Evolutionary conservation across 352 stramenopile species (phyloP), one percentile per base, ranked within the genome.

Genomic region (Phytophthora ohioensis): DNA sequence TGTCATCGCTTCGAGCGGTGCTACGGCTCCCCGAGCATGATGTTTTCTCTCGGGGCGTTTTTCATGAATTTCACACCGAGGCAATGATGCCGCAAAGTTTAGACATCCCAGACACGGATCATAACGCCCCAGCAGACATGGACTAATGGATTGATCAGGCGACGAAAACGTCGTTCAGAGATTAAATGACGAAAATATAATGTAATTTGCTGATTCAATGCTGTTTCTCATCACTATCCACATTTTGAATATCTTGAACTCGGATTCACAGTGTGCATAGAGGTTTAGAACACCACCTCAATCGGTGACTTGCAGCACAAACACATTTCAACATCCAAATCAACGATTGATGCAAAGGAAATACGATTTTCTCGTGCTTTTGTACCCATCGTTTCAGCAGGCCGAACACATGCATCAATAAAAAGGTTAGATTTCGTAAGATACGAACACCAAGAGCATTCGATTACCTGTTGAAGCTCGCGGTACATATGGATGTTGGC

Each of bases 281-380:
- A 67, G 30, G n/a, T 45, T 52, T 13, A 58, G 27, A 55, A 46
- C n/a, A 2, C 41, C 48, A 3, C 43, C 10, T 1, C 39, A 32
- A 12, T 17, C 27, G 38, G 17, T 21, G 41, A 15, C 6, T 56
- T 46, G 30, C 13, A 57, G 17, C 57, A 64, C 2, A 27, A 56
- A 8, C 21, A 47, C 42, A 69, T 69, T 9, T 52, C 41, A 5
- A 57, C 56, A 27, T 72, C 64, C 38, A 72, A 41, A 13, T 35
- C 56, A 41, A 27, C 10, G 30, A 21, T 4, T 38, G 60, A 32
- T 67, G 54, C n/a, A 60, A 48, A 11, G 60, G 60, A 17, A 67
- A 55, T 10, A 61, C 51, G 17, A 55, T 49, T 34, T 61, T 61
- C 1, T 49, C 48, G 27, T 72, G 51, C 55, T 65, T 72, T 46